Evolutionary conservation across 140 eudicot species (phyloP).

Genomic region (Oenanthe javanica): DNA sequence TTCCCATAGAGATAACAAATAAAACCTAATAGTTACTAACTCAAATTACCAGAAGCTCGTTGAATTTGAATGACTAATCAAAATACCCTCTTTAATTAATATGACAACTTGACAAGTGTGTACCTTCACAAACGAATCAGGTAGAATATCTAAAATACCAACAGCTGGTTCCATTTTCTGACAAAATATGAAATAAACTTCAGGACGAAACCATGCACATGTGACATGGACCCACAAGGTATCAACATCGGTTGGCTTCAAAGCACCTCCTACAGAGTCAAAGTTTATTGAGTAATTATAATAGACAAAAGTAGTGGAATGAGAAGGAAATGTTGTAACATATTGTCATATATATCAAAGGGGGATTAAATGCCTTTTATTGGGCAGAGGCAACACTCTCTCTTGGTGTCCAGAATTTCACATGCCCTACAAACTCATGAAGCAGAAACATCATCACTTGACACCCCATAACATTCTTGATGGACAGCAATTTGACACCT

Average conservation of each 20-base stretch:
- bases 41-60: not conserved
- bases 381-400: slow-evolving; percentile 91
- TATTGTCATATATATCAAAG: slow-evolving; percentile 6
- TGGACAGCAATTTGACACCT: slow-evolving; percentile 97
- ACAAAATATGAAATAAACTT: slow-evolving; percentile 50
- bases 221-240: slow-evolving; percentile 85
- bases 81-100: not conserved
- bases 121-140: slow-evolving; percentile 66
- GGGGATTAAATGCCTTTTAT: slow-evolving; percentile 50
- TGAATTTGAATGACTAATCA: too few species aligned
- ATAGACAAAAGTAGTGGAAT: not conserved
- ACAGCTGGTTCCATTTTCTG: slow-evolving; percentile 92
- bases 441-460: slow-evolving; percentile 48
- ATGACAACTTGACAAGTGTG: slow-evolving; percentile 3
- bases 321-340: not conserved
- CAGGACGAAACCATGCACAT: slow-evolving; percentile 93
- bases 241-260: slow-evolving; percentile 80
- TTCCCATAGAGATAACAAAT: not conserved
- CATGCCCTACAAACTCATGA: slow-evolving; percentile 95
- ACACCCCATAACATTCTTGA: slow-evolving; percentile 88
- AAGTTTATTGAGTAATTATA: not conserved
- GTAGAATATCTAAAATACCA: slow-evolving; percentile 59
- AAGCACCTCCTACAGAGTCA: slow-evolving; percentile 59
- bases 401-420: slow-evolving; percentile 56
- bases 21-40: not conserved